Evolutionary conservation across 2,329 filamentous ascomycete genomes (phyloP), one percentile per base, ranked within the genome.

Genomic region (Cryphonectria parasitica): DNA sequence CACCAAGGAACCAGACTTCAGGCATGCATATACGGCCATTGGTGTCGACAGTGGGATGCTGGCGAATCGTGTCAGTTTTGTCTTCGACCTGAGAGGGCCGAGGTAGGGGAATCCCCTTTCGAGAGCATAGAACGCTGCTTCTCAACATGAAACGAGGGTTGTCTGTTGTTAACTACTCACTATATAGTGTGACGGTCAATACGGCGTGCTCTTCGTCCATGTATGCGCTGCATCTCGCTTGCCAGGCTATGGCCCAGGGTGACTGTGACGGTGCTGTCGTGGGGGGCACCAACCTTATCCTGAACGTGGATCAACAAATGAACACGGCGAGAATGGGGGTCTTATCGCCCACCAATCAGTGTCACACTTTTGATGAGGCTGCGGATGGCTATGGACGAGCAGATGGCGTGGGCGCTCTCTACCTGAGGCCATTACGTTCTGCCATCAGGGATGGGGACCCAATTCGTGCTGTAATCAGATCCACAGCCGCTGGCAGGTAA

Each of bases 361-460:
- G 78, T 45, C 75, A 77, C 34, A 79, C 76, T 0, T 79, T 78
- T 31, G 76, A 79, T 66, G 71, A 43, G 2, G 60, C 52, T 3
- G 78, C 77, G 11, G 75, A 80, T 43, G 78, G 77, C 11, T 78
- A 79, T 58, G 74, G 67, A 73, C 79, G 86, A 3, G 86, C 81
- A 0, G 87, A 89, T 61, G 86, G 82, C 0, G 75, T 80, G 5
- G 83, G 75, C 0, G 73, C 78, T 0, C 74, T 89, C 0, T 75
- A 86, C 3, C 71, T 89, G 0, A 89, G 88, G 78, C 79, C 75
- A 17, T 76, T 88, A 0, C 77, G 78, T 0, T 76, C 80, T 60
- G 87, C 87, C 0, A 54, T 87, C 0, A 74, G 75, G 2, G 85
- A 87, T 45, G 81, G 82, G 0, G 83, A 89, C 73, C 77, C 77